Evolutionary conservation across 2,329 filamentous ascomycete genomes (phyloP), one percentile per base, ranked within the genome.

Genomic region (Tolypocladium ovalisporum): DNA sequence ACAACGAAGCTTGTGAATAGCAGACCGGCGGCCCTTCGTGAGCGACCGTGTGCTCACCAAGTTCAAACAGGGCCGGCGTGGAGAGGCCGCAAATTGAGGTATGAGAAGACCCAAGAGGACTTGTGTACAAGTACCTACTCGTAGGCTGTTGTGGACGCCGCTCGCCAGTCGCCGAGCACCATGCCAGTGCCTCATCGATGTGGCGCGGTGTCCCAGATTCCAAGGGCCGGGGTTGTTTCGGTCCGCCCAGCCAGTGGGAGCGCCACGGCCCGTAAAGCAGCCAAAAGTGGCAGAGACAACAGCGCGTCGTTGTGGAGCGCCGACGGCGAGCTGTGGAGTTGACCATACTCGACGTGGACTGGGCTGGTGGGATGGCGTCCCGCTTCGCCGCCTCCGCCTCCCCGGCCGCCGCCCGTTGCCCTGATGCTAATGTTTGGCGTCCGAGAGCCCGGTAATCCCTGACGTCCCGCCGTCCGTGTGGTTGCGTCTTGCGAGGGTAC

Each of bases 381-480:
- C 52, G 52, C 36, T 37, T 54, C 52, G 36, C 36, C 36, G 36
- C 24, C 54, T 55, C 54, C 54, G 54, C 44, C 40, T 56, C 54
- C 54, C 27, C 54, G 54, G 40, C n/a, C 32, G 35, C 17, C 22
- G 29, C 36, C 47, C 55, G 54, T 40, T 52, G 54, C 35, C 44
- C 29, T 15, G n/a, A 34, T 39, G 37, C 37, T 40, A 19, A 27
- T 24, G 19, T 37, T 52, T 29, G 44, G 44, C 35, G 55, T 56
- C 55, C 55, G 55, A 56, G 55, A 52, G 55, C 55, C 44, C 55
- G 36, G 55, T 39, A 24, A 51, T 39, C 55, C 55, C 55, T 56
- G 55, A 9, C 47, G 36, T 56, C 54, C 42, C 54, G 42, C 34
- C 54, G 42, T 49, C 42, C 42, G 54, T 56, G 54, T 51, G 47